These are phyloP conservation scores for Taphrina communis DNA, from an alignment of 1,139 yeast genomes.

Conservation along the genomic window DNA sequence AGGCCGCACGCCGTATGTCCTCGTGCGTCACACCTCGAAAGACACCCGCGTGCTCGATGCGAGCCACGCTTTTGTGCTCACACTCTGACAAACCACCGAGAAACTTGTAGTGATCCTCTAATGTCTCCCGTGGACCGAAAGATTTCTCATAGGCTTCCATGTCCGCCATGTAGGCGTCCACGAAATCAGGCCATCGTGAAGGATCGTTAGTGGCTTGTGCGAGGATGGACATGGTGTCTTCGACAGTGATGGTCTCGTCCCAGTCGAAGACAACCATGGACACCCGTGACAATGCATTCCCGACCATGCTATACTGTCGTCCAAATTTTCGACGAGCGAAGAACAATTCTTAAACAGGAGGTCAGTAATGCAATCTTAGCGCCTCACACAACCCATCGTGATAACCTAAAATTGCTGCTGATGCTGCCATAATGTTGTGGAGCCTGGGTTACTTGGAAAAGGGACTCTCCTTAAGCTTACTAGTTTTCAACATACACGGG, in stretches of 20 bases:
- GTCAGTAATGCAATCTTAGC: no score
- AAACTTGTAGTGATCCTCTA: constrained; percentile 19
- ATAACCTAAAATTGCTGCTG: no score
- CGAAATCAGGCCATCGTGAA: constrained; percentile 24
- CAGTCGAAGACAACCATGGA: constrained; percentile 32
- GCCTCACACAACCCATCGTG: no score
- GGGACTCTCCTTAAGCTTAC: no score
- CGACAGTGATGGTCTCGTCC: constrained; percentile 39
- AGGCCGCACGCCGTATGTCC: constrained; percentile 9
- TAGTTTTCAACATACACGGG: no score
- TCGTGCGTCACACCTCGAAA: constrained; percentile 29
- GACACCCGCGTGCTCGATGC: constrained; percentile 28
- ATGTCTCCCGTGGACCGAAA: constrained; percentile 19
- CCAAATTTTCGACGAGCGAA: no score
- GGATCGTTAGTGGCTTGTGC: constrained; percentile 24
- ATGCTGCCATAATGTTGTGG: not conserved
- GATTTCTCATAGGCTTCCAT: constrained; percentile 12
- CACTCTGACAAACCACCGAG: constrained; percentile 15
- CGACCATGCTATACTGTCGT: not conserved
- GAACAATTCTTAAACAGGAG: no score
- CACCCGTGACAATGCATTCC: not conserved
- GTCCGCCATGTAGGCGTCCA: constrained; percentile 30
- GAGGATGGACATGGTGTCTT: constrained; percentile 30
- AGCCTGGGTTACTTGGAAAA: not conserved
- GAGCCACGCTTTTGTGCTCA: constrained; percentile 19